Conservation (phyloP, 345 rosid species). For the Nasturtium officinale region DNA sequence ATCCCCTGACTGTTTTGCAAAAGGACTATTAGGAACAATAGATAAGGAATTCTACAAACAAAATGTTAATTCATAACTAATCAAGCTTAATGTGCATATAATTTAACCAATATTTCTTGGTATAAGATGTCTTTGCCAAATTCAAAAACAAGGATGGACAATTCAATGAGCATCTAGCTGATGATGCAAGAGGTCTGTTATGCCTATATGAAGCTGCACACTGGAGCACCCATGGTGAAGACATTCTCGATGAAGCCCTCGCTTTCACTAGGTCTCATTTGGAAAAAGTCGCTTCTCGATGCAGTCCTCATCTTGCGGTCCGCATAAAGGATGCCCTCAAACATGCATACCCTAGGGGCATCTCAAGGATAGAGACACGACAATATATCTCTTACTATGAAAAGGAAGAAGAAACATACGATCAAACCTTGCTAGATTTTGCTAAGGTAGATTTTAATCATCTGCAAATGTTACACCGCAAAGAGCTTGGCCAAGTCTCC, state of each 20-base stretch:
- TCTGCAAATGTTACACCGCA: not conserved
- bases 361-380: constrained; percentile 27
- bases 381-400: constrained; percentile 30
- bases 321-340: constrained; percentile 28
- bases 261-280: constrained; percentile 20
- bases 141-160: constrained; percentile 17
- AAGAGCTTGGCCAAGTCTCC: constrained; percentile 25
- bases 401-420: not conserved
- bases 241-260: constrained; percentile 26
- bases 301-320: not conserved
- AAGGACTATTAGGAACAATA: too few relatives aligned
- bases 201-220: constrained; percentile 32
- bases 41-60: too few relatives aligned
- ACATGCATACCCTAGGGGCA: constrained; percentile 26
- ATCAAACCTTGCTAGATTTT: constrained; percentile 27
- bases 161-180: constrained; percentile 6
- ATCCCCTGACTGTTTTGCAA: too few relatives aligned
- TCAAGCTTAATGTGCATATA: too few relatives aligned
- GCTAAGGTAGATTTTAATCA: constrained; percentile 36
- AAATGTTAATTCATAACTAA: too few relatives aligned
- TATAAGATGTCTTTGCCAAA: constrained; percentile 29
- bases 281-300: not conserved
- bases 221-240: constrained; percentile 20
- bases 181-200: constrained; percentile 17
- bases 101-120: not conserved